These are phyloP conservation scores for Herpetospermum pedunculosum DNA, from an alignment of 306 rosid genomes.

Conservation along the genomic window DNA sequence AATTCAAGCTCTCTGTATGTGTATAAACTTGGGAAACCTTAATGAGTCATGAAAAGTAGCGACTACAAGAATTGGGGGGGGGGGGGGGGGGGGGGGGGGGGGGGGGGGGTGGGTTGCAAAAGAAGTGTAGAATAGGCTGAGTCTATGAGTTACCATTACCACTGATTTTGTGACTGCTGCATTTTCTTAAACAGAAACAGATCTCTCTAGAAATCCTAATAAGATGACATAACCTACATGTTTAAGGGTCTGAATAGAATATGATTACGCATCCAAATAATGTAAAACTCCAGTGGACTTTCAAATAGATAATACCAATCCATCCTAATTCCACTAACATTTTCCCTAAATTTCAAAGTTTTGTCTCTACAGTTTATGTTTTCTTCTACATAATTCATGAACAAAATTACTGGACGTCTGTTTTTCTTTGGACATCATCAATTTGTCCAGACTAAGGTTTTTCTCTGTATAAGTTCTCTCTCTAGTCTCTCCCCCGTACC, in stretches of 20 bases:
- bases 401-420: not conserved
- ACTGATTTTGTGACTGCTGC: not conserved
- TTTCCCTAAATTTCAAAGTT: not conserved
- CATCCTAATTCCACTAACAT: slow-evolving; percentile 24
- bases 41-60: not conserved
- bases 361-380: not conserved
- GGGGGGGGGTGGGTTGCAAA: too few relatives aligned
- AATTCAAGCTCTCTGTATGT: not conserved
- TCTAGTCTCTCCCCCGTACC: not conserved
- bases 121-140: not conserved
- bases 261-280: not conserved
- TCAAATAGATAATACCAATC: not conserved
- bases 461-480: not conserved
- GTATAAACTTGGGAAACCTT: not conserved
- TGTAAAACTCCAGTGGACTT: slow-evolving; percentile 4
- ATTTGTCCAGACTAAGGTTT: not conserved
- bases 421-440: not conserved
- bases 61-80: not conserved
- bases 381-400: not conserved
- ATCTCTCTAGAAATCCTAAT: not conserved
- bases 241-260: not conserved
- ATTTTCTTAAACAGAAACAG: not conserved
- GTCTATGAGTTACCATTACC: not conserved
- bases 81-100: too few relatives aligned
- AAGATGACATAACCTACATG: not conserved